Percentiles rank a stretch among this genome's conserved stretches.
Conservation (phyloP, 768 basidiomycete species). For the Kwoniella dendrophila region DNA sequence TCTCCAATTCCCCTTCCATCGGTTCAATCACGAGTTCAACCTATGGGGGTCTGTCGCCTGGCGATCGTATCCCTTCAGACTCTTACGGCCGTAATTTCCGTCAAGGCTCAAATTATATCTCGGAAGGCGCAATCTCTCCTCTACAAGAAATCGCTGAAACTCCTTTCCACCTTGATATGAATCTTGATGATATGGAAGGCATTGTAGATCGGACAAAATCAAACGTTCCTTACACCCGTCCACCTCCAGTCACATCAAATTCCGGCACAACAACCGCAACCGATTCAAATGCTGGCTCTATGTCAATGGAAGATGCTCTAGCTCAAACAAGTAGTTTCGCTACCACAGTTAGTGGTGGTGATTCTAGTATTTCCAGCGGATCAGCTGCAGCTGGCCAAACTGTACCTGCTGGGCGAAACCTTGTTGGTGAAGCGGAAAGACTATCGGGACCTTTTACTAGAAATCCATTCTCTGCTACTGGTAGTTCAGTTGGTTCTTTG, state of each 20-base stretch:
- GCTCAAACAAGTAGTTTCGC: conserved; percentile 32
- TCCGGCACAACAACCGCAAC: conserved; percentile 8
- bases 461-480: conserved; percentile 24
- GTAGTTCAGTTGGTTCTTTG: conserved; percentile 27
- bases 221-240: conserved; percentile 17
- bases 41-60: background rate
- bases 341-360: conserved; percentile 24
- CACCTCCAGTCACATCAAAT: conserved; percentile 4
- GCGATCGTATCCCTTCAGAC: conserved; percentile 9
- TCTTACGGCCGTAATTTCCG: conserved; percentile 20
- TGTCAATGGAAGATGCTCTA: conserved; percentile 36
- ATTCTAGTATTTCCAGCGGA: conserved; percentile 30
- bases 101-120: conserved; percentile 22
- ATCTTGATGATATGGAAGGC: conserved; percentile 77
- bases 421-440: conserved; percentile 37
- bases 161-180: conserved; percentile 65
- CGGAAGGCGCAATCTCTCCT: conserved; percentile 34
- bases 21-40: conserved; percentile 20
- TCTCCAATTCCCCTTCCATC: conserved; percentile 29
- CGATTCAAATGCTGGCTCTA: conserved; percentile 22
- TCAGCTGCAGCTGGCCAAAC: conserved; percentile 19
- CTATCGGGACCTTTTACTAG: conserved; percentile 27
- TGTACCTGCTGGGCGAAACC: conserved; percentile 13
- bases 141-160: conserved; percentile 43
- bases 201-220: conserved; percentile 64